Percentiles rank a stretch among this genome's conserved stretches.
These are phyloP conservation scores for Cyclotella sp. DNA, from an alignment of 108 stramenopile species.

Conservation along the genomic window DNA sequence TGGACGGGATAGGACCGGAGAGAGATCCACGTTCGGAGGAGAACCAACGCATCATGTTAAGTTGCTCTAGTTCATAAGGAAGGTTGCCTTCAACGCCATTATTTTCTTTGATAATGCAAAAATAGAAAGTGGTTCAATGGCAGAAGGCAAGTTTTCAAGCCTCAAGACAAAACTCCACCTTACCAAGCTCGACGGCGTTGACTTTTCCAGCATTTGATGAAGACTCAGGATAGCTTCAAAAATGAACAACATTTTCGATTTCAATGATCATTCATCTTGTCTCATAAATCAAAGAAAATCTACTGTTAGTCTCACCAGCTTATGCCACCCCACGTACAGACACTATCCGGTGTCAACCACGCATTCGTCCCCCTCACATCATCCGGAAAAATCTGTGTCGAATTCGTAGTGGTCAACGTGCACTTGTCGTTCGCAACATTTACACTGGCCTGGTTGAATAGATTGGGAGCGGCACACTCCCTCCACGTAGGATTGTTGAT, in stretches of 20 bases:
- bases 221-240: conserved; percentile 10
- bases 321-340: conserved; percentile 77
- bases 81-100: conserved; percentile 70
- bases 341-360: conserved; percentile 64
- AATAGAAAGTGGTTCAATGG: too few species aligned
- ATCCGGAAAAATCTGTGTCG: conserved; percentile 27
- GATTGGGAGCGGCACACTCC: conserved; percentile 64
- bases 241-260: not conserved
- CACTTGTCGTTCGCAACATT: conserved; percentile 58
- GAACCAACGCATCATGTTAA: conserved; percentile 53
- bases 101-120: conserved; percentile 41
- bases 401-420: conserved; percentile 36
- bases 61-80: conserved; percentile 53
- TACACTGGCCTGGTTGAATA: conserved; percentile 30
- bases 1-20: conserved; percentile 63
- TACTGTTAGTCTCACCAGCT: conserved; percentile 15
- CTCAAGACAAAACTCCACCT: not conserved
- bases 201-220: conserved; percentile 14
- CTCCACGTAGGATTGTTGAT: conserved; percentile 44
- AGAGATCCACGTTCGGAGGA: conserved; percentile 64
- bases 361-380: conserved; percentile 53
- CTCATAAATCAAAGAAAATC: not conserved
- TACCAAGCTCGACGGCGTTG: conserved; percentile 28
- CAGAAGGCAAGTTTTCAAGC: not conserved
- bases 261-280: not conserved